Conservation (phyloP, 495 filamentous ascomycete genomes). For the Amniculicola lignicola region DNA sequence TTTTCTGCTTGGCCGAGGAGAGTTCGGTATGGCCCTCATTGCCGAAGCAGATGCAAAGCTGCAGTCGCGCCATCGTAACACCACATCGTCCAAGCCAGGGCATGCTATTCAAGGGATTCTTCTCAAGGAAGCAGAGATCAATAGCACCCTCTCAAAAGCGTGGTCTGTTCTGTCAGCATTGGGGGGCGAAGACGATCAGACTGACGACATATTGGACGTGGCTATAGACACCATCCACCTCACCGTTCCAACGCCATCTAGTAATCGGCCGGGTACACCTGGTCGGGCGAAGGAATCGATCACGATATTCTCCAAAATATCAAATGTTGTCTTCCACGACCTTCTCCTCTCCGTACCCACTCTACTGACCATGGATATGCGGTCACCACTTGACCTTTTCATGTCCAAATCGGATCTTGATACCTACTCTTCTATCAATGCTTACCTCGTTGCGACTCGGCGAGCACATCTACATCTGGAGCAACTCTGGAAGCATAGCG, state of each 20-base stretch:
- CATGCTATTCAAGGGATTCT: slow-evolving; percentile 53
- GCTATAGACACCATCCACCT: slow-evolving; percentile 73
- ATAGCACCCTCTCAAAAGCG: slow-evolving; percentile 65
- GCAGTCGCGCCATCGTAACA: slow-evolving; percentile 46
- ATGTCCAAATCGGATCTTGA: slow-evolving; percentile 69
- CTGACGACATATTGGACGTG: slow-evolving; percentile 72
- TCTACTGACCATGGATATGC: slow-evolving; percentile 65
- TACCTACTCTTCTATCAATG: slow-evolving; percentile 75
- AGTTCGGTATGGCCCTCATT: slow-evolving; percentile 84
- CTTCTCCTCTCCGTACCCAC: slow-evolving; percentile 77
- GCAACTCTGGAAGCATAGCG: slow-evolving; percentile 77
- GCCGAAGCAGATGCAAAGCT: slow-evolving; percentile 78
- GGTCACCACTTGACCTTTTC: slow-evolving; percentile 82
- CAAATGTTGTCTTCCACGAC: slow-evolving; percentile 62
- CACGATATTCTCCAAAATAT: slow-evolving; percentile 7
- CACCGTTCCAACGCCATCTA: slow-evolving; percentile 46
- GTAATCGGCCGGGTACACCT: slow-evolving; percentile 31
- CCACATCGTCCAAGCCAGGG: slow-evolving; percentile 33
- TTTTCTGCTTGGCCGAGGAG: slow-evolving; percentile 80
- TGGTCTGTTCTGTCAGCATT: slow-evolving; percentile 74
- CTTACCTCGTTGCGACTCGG: slow-evolving; percentile 80
- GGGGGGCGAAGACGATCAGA: slow-evolving; percentile 66
- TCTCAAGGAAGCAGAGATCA: slow-evolving; percentile 84
- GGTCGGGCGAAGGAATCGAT: slow-evolving; percentile 29
- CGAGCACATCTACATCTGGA: slow-evolving; percentile 78